A percentile compares a stretch with the other conserved stretches of the same genome.
phyloP scores from a whole-genome alignment of 169 alveolate species.

The Eimeria acervulina region DNA sequence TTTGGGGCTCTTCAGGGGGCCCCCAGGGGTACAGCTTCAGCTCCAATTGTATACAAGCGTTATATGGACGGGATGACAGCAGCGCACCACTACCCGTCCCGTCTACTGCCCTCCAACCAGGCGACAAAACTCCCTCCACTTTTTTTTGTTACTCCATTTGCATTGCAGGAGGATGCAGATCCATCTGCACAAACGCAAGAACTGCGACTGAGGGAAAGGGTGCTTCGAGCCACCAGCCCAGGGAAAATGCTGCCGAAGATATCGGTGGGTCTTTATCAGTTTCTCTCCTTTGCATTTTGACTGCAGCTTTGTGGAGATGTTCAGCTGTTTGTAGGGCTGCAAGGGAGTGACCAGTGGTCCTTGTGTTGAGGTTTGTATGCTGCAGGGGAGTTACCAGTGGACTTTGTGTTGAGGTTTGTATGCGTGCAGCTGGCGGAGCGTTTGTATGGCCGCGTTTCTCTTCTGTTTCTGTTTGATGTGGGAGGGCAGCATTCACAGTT shows the following conservation, averaged over 20 bases:
- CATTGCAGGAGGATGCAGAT: neutral
- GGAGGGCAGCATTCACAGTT: slow-evolving; percentile 71
- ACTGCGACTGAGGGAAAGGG: neutral
- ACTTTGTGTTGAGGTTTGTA: neutral
- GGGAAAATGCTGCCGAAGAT: slow-evolving; percentile 31
- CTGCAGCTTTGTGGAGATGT: neutral
- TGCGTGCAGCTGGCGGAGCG: slow-evolving; percentile 80
- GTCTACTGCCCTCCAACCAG: slow-evolving; percentile 66
- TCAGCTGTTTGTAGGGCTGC: neutral
- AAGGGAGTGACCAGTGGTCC: neutral
- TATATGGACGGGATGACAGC: slow-evolving; percentile 78
- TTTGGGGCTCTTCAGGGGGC: slow-evolving; percentile 30
- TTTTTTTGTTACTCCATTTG: slow-evolving; percentile 75
- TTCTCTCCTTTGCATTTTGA: neutral
- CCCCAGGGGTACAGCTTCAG: slow-evolving; percentile 5
- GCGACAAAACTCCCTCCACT: slow-evolving; percentile 54
- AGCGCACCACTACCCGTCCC: slow-evolving; percentile 82
- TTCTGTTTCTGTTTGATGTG: slow-evolving; percentile 68
- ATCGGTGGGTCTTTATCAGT: slow-evolving; percentile 27
- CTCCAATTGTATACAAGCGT: slow-evolving; percentile 65
- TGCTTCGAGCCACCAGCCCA: neutral
- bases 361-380: neutral
- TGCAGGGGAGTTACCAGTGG: neutral
- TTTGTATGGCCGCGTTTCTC: slow-evolving; percentile 63
- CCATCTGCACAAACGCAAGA: neutral